Evolutionary conservation across 2,329 filamentous ascomycete species (phyloP).

Genomic region (Diplocarpon mali): DNA sequence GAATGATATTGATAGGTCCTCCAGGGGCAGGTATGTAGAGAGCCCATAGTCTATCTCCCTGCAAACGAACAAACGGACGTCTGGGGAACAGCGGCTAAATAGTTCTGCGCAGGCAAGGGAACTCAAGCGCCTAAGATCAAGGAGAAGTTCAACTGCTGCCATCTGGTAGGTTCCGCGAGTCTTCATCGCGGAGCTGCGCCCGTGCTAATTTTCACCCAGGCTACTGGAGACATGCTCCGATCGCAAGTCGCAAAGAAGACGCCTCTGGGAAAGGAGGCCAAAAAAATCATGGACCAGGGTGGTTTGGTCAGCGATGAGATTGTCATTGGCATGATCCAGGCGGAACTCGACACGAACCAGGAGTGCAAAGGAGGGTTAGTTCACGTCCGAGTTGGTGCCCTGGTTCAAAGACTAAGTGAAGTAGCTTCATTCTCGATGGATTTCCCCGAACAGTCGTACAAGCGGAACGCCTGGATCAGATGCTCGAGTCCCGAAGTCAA

Average conservation of each 20-base stretch:
- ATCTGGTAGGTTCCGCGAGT: constrained; percentile 56
- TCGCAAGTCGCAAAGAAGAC: constrained; percentile 98
- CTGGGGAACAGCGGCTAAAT: constrained; percentile 17
- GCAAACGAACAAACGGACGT: background rate
- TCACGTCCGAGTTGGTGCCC: constrained; percentile 2
- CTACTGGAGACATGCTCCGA: constrained; percentile 97
- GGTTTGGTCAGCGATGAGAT: constrained; percentile 98
- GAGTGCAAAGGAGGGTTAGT: constrained; percentile 94
- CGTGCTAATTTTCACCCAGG: constrained; percentile 40
- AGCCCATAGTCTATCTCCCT: constrained; percentile 1
- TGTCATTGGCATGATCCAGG: constrained; percentile 99
- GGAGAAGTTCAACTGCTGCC: constrained; percentile 95
- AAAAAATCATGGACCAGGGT: constrained; percentile 99
- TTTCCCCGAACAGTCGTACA: constrained; percentile 96
- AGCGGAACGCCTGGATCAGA: constrained; percentile 85
- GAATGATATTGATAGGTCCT: constrained; percentile 96
- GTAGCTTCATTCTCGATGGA: constrained; percentile 94
- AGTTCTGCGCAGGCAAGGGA: constrained; percentile 67
- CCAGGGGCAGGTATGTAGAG: constrained; percentile 77
- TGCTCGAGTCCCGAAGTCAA: constrained; percentile 70
- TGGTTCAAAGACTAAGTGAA: constrained; percentile 1
- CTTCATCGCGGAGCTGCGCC: constrained; percentile 7
- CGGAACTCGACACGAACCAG: constrained; percentile 82
- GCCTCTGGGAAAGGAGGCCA: constrained; percentile 82
- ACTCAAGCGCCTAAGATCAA: constrained; percentile 97